Evolutionary conservation across 192 early-diverging fungal genomes (phyloP).

Genomic region (Gamsiella multidivaricata): DNA sequence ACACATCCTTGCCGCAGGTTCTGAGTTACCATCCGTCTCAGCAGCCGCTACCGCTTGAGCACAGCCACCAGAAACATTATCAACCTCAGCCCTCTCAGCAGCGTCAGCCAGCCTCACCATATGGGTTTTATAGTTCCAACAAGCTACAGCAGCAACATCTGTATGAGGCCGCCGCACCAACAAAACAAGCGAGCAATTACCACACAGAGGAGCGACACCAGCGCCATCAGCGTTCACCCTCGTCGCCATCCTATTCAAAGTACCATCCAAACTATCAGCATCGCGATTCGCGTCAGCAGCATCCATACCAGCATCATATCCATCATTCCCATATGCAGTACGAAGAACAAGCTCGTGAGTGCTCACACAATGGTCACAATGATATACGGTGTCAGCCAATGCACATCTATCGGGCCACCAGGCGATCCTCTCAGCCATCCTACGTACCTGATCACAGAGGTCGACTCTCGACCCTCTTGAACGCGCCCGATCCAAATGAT

Average conservation of each 20-base stretch:
- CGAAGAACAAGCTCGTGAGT: too few species aligned
- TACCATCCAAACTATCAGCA: slow-evolving; percentile 1
- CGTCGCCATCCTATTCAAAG: not conserved
- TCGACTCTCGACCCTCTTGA: slow-evolving; percentile 8
- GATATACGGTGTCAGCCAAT: too few species aligned
- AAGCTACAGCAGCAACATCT: not conserved
- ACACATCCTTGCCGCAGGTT: slow-evolving; percentile 38
- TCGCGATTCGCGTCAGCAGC: not conserved
- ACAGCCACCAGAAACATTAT: slow-evolving; percentile 31
- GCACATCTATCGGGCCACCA: slow-evolving; percentile 21
- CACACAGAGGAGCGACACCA: slow-evolving; percentile 9
- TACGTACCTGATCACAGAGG: slow-evolving; percentile 48
- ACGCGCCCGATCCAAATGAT: slow-evolving; percentile 1
- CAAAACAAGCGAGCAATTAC: not conserved
- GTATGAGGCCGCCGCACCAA: not conserved
- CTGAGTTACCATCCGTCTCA: slow-evolving; percentile 11
- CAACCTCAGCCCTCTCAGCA: not conserved
- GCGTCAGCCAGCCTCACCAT: slow-evolving; percentile 1
- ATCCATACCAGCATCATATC: not conserved
- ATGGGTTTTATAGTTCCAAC: slow-evolving; percentile 8
- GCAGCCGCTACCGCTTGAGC: slow-evolving; percentile 32
- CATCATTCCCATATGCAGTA: not conserved
- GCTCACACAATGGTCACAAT: too few species aligned
- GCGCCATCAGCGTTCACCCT: not conserved
- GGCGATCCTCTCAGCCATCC: slow-evolving; percentile 42